Evolutionary conservation across 179 eudicot genomes (phyloP).

Genomic region (Corrigiola litoralis): DNA sequence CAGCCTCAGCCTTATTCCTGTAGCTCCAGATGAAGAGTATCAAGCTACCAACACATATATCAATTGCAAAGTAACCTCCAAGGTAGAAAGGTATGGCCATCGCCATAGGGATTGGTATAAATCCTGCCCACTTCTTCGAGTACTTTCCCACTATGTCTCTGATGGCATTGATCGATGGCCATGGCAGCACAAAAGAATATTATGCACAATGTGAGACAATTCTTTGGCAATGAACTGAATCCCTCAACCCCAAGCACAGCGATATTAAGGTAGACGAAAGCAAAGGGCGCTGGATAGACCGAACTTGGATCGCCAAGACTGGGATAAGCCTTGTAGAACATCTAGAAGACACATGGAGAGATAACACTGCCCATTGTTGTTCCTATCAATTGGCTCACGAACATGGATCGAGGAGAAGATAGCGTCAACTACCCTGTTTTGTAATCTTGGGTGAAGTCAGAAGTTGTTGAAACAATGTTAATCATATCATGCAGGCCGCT

Average conservation of each 20-base stretch:
- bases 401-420: slow-evolving; percentile 82
- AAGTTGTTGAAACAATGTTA: slow-evolving; percentile 83
- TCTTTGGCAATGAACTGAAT: slow-evolving; percentile 54
- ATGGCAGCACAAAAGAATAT: slow-evolving; percentile 51
- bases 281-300: slow-evolving; percentile 65
- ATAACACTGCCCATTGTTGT: slow-evolving; percentile 77
- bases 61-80: slow-evolving; percentile 78
- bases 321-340: slow-evolving; percentile 65
- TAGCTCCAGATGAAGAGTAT: slow-evolving; percentile 56
- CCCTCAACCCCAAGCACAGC: slow-evolving; percentile 73
- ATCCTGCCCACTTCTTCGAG: slow-evolving; percentile 38
- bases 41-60: slow-evolving; percentile 86
- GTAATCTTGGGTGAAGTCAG: slow-evolving; percentile 78
- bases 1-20: slow-evolving; percentile 53
- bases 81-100: slow-evolving; percentile 84
- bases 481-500: slow-evolving; percentile 92
- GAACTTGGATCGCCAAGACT: slow-evolving; percentile 41
- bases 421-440: slow-evolving; percentile 50
- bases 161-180: slow-evolving; percentile 47
- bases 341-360: slow-evolving; percentile 79
- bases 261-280: slow-evolving; percentile 57
- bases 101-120: slow-evolving; percentile 79
- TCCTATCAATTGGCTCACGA: slow-evolving; percentile 77
- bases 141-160: slow-evolving; percentile 44
- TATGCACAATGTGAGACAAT: slow-evolving; percentile 58